A percentile compares a stretch with the other conserved stretches of the same genome.
phyloP scores from a whole-genome alignment of 2,329 filamentous ascomycete species.

The Tolypocladium inflatum region DNA sequence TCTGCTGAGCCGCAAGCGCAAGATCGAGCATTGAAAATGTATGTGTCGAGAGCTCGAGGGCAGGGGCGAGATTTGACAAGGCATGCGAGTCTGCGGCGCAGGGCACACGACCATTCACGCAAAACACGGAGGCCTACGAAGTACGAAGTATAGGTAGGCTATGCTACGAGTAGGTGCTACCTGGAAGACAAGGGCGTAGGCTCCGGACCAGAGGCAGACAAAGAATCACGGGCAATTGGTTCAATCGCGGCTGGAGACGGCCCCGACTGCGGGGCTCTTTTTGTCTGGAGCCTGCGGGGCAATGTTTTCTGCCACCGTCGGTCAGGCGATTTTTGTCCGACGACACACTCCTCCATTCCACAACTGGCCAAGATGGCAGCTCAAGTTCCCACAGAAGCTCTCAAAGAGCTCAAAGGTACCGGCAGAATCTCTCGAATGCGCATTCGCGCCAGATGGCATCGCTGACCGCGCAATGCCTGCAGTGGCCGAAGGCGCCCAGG shows the following conservation, averaged over 20 bases:
- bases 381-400: constrained; percentile 31
- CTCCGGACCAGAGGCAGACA: too few species aligned
- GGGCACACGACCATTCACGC: not conserved
- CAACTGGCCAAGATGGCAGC: constrained; percentile 28
- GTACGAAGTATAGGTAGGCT: too few species aligned
- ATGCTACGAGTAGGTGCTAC: too few species aligned
- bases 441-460: not conserved
- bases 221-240: not conserved
- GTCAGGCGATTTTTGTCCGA: constrained; percentile 1
- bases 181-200: too few species aligned
- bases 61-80: not conserved
- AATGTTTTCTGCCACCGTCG: not conserved
- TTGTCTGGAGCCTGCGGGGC: not conserved
- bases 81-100: not conserved
- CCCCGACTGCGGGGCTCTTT: not conserved
- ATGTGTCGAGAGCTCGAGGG: not conserved
- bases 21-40: not conserved
- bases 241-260: not conserved
- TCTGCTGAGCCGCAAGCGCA: not conserved
- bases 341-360: constrained; percentile 1
- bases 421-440: not conserved
- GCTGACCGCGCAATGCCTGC: not conserved
- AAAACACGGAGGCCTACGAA: too few species aligned
- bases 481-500: constrained; percentile 31
- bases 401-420: constrained; percentile 33